Evolutionary conservation across 225 moss, liverwort and hornwort species (phyloP), one percentile per base, ranked within the genome.

Genomic region (Anthoceros angustus): DNA sequence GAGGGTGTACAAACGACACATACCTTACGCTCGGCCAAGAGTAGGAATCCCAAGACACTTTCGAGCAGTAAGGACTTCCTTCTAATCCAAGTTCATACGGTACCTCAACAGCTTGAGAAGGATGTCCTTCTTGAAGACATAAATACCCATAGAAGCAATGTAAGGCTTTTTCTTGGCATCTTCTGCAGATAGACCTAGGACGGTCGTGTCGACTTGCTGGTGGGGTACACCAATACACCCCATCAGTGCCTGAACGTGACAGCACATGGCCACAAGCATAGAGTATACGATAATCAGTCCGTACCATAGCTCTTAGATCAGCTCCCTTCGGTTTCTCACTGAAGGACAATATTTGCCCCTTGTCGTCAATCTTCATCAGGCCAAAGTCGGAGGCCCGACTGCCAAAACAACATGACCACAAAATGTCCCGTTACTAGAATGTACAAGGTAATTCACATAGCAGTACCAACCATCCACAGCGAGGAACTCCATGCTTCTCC

Each of bases 61-160:
- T 63, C 39, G 63, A 63, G 11, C 63, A 63, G 55, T 8, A 38
- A 63, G 25, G 12, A 14, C n/a, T 63, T 38, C 8, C 26, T 62
- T 14, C 40, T 43, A 64, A 10, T 40, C 23, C 9, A 71, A 32
- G 25, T 8, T 63, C 68, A 10, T 42, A 46, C 10, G 12, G 20
- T 40, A 86, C 98, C 98, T 89, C 42, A 98, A 73, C 20, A 98
- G 86, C 45, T 92, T 92, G 66, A 92, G 72, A 40, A 98, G 79
- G 6, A 98, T 75, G 1, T 98, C 98, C 68, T 92, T 98, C 70
- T 92, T 92, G 74, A 98, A 98, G 5, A 98, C 92, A 24, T 98
- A 98, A 38, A 98, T 89, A 11, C 98, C 98, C 92, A 98, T 98
- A 16, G 98, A 98, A 25, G 98, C 98, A 72, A 98, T 87, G 69